Evolutionary conservation across 1,284 basidiomycete genomes (phyloP), one percentile per base, ranked within the genome.

Genomic region (Dichomitus squalens): DNA sequence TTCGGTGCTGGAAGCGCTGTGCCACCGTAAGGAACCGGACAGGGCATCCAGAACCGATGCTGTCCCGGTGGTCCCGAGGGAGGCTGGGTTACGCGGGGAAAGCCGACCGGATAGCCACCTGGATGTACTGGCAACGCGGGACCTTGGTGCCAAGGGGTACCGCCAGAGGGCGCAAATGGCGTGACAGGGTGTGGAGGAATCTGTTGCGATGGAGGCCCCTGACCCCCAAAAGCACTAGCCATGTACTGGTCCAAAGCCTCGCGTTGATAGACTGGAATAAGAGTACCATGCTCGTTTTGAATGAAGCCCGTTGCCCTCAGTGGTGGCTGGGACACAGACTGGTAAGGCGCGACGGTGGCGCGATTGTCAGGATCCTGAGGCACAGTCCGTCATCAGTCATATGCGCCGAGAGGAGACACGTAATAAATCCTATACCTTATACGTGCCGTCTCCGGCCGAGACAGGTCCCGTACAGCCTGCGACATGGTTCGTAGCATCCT

Each of bases 191-290:
- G 43, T 8, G 60, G 38, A 43, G 53, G 54, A 6, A 49, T 20
- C n/a, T 43, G 34, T 12, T 52, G 63, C 8, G 51, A 27, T 2
- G 39, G 54, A 9, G 56, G 33, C 2, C 58, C 21, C 21, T 73
- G 73, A 25, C 55, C 36, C 9, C 56, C 67, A 25, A 61, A 58
- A 51, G 55, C 68, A 57, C 67, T 74, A 16, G 76, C 63, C 79
- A 84, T 81, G 57, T 85, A 84, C 50, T 81, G 76, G 48, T 78
- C 80, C 25, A 89, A 75, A 1, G 83, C 86, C 48, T 91, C 87
- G 4, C 84, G 85, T 27, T 83, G 83, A 69, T 91, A 91, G 27
- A 89, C 79, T 16, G 89, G 81, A 51, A 89, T 81, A 18, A 90
- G 76, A 21, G 82, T 81, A 4, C 88, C 87, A 53, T 87, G 84